A percentile compares a stretch with the other conserved stretches of the same genome.
Evolutionary conservation across 2,329 filamentous ascomycete genomes (phyloP).

Genomic region (Cytospora leucostoma): DNA sequence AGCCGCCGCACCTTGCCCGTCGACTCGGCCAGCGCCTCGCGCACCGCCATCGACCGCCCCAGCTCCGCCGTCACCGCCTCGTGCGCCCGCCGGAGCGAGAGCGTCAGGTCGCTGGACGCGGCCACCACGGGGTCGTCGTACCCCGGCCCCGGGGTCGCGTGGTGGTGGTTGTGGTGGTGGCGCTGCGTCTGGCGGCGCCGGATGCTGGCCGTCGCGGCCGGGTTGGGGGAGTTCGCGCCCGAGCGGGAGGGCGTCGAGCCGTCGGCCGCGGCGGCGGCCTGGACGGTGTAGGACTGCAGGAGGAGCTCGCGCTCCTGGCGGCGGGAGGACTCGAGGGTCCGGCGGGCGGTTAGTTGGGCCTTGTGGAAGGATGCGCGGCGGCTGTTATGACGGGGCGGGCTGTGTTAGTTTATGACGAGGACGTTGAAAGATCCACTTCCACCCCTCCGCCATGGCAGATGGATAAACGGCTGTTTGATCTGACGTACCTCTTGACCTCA

Average conservation of each 20-base stretch:
- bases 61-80: slow-evolving; percentile 84
- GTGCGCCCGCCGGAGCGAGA: slow-evolving; percentile 81
- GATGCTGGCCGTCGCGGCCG: slow-evolving; percentile 18
- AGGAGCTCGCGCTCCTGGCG: slow-evolving; percentile 75
- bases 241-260: slow-evolving; percentile 34
- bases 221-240: slow-evolving; percentile 39
- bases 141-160: slow-evolving; percentile 38
- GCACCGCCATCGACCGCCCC: slow-evolving; percentile 82
- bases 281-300: slow-evolving; percentile 59
- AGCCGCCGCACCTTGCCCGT: slow-evolving; percentile 80
- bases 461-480: slow-evolving; percentile 21
- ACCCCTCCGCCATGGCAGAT: background rate
- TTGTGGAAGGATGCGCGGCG: slow-evolving; percentile 72
- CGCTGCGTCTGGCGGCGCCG: slow-evolving; percentile 18
- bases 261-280: slow-evolving; percentile 31
- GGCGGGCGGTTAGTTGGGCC: slow-evolving; percentile 78
- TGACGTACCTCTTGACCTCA: slow-evolving; percentile 68
- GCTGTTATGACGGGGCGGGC: slow-evolving; percentile 36
- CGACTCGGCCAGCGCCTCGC: slow-evolving; percentile 83
- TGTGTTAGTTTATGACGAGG: slow-evolving; percentile 7
- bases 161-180: slow-evolving; percentile 31
- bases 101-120: slow-evolving; percentile 81
- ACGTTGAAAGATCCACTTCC: too few relatives aligned
- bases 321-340: slow-evolving; percentile 71
- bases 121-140: slow-evolving; percentile 71